Percentiles rank a stretch among this genome's conserved stretches.
Evolutionary conservation across 1,284 basidiomycete genomes (phyloP).

Genomic region (Cutaneotrichosporon cavernicola): DNA sequence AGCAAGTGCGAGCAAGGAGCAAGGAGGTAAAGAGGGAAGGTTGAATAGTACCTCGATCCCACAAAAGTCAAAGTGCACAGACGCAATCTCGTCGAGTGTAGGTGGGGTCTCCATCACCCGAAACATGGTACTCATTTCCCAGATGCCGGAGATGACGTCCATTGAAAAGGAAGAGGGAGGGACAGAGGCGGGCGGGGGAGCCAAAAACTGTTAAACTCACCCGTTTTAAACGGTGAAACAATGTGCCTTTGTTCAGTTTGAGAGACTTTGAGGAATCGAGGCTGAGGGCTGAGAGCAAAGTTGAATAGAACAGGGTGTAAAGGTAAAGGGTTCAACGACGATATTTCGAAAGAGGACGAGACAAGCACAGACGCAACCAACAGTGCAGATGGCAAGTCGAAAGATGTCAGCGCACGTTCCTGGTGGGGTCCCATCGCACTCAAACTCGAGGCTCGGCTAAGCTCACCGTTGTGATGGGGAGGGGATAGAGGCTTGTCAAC

Average conservation of each 20-base stretch:
- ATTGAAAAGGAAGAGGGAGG: neutral
- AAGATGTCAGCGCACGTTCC: slow-evolving; percentile 4
- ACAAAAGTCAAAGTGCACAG: too few relatives aligned
- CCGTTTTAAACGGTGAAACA: neutral
- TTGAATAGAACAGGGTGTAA: neutral
- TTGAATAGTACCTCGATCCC: too few relatives aligned
- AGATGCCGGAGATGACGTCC: too few relatives aligned
- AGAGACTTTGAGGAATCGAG: neutral
- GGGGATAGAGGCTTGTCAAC: neutral
- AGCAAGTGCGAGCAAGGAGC: too few relatives aligned
- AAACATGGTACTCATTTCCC: too few relatives aligned
- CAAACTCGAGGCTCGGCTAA: too few relatives aligned
- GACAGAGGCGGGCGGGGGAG: neutral
- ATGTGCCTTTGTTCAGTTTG: neutral
- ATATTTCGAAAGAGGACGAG: too few relatives aligned
- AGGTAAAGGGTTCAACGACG: too few relatives aligned
- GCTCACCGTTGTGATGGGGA: too few relatives aligned
- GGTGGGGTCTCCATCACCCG: too few relatives aligned
- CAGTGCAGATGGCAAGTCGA: neutral
- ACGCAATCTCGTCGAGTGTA: too few relatives aligned
- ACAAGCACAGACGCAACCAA: neutral
- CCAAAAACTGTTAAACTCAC: neutral
- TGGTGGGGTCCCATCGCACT: neutral
- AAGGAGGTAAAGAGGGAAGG: too few relatives aligned
- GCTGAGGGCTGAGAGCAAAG: neutral